These are phyloP conservation scores for Simmondsia chinensis DNA, from an alignment of 148 eudicot species.

Conservation along the genomic window DNA sequence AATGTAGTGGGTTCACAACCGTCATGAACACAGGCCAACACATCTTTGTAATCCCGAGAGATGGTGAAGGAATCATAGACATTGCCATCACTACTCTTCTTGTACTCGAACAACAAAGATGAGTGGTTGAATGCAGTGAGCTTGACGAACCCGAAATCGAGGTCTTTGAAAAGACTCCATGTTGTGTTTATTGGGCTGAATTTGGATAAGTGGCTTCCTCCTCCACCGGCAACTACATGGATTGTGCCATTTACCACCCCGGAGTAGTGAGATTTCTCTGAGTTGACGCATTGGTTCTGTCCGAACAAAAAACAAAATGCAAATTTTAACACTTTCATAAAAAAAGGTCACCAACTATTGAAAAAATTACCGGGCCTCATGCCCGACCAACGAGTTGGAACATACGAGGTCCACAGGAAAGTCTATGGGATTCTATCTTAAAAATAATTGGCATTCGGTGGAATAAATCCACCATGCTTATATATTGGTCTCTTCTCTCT, in stretches of 20 bases:
- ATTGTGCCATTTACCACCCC: conserved; percentile 79
- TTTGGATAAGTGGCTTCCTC: conserved; percentile 46
- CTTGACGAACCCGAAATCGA: conserved; percentile 67
- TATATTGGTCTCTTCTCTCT: too few species aligned
- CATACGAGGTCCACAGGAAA: not conserved
- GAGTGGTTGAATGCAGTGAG: conserved; percentile 76
- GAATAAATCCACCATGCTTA: too few species aligned
- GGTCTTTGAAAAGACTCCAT: conserved; percentile 64
- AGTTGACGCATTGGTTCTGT: conserved; percentile 61
- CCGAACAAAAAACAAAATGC: not conserved
- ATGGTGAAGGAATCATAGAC: conserved; percentile 67
- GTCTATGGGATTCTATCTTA: not conserved
- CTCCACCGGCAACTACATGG: conserved; percentile 78
- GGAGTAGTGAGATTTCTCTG: conserved; percentile 47
- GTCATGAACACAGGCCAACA: conserved; percentile 57
- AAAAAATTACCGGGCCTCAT: too few species aligned
- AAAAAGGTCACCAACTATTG: too few species aligned
- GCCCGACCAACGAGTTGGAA: too few species aligned
- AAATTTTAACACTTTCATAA: too few species aligned
- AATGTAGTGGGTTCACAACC: conserved; percentile 49
- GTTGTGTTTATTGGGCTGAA: conserved; percentile 35
- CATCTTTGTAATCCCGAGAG: conserved; percentile 66
- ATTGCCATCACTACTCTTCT: conserved; percentile 55
- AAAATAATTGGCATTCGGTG: too few species aligned
- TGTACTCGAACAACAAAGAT: conserved; percentile 64